These are phyloP conservation scores for Kuraishia ogatae DNA, from an alignment of 805 yeast genomes.

Conservation along the genomic window DNA sequence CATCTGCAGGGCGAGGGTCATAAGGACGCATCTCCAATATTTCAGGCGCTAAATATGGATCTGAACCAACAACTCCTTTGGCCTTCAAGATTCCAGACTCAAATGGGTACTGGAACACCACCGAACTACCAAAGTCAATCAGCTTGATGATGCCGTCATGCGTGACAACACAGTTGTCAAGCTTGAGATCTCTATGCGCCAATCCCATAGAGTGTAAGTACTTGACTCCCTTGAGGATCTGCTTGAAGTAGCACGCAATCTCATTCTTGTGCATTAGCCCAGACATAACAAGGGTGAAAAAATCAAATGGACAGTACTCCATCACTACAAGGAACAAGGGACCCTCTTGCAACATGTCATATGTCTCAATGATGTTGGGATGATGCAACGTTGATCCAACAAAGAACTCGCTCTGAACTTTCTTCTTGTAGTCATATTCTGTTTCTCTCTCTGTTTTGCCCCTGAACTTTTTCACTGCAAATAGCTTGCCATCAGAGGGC, in stretches of 20 bases:
- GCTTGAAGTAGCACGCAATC: constrained; percentile 74
- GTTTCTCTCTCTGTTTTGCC: constrained; percentile 53
- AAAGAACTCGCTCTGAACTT: constrained; percentile 75
- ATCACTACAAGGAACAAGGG: constrained; percentile 64
- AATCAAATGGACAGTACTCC: constrained; percentile 91
- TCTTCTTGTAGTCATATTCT: constrained; percentile 61
- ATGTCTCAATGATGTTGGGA: constrained; percentile 71
- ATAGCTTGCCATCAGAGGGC: constrained; percentile 48
- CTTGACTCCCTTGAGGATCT: constrained; percentile 64
- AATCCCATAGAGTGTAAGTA: constrained; percentile 77
- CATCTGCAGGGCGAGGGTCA: constrained; percentile 83
- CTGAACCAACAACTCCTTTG: constrained; percentile 88
- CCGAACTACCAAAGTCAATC: constrained; percentile 92
- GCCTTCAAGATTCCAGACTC: constrained; percentile 53
- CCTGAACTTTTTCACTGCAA: constrained; percentile 84
- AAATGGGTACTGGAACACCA: constrained; percentile 64
- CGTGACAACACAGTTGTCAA: constrained; percentile 88
- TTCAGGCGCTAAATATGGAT: constrained; percentile 94
- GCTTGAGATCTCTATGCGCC: constrained; percentile 87
- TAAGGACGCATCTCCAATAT: constrained; percentile 49
- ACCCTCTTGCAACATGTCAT: constrained; percentile 69
- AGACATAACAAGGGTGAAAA: constrained; percentile 88
- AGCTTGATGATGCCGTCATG: constrained; percentile 69
- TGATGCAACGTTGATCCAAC: constrained; percentile 75
- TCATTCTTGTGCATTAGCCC: constrained; percentile 69